Evolutionary conservation across 139 green algal genomes (phyloP).

Genomic region (Gonium pectorale): DNA sequence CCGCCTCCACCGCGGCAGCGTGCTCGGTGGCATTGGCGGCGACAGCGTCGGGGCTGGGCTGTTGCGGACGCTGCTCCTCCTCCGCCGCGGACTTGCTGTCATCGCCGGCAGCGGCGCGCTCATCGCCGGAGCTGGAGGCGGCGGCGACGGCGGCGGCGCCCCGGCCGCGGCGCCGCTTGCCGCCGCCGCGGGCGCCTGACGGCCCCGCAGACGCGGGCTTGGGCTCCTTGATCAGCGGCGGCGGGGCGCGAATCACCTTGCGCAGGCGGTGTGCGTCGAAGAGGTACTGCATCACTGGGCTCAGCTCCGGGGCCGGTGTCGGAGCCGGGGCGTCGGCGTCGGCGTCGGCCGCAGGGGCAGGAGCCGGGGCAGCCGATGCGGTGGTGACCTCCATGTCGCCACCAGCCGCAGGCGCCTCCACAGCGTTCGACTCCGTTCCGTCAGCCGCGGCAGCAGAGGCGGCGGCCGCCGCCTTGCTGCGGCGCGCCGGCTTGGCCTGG

Average conservation of each 20-base stretch:
- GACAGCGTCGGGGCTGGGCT: background rate
- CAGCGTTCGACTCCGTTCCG: no score
- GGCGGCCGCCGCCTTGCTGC: background rate
- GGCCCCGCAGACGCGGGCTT: background rate
- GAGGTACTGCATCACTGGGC: slow-evolving; percentile 34
- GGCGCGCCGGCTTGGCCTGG: background rate
- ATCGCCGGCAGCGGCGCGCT: background rate
- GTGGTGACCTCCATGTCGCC: no score
- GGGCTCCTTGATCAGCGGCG: background rate
- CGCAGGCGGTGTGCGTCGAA: slow-evolving; percentile 21
- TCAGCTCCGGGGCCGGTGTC: background rate
- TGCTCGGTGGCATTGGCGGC: background rate
- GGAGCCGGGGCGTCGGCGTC: background rate
- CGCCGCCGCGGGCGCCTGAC: background rate
- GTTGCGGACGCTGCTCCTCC: no score
- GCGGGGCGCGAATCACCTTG: slow-evolving; percentile 26
- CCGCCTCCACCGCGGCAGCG: background rate
- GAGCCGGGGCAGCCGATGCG: no score
- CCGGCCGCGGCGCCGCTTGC: background rate
- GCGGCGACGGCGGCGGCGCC: background rate
- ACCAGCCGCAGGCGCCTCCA: no score
- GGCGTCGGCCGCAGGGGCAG: background rate
- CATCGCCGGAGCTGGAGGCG: background rate
- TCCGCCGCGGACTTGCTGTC: background rate
- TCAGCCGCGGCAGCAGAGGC: background rate